Evolutionary conservation across 768 basidiomycete species (phyloP).

Genomic region (Mycena filopes): DNA sequence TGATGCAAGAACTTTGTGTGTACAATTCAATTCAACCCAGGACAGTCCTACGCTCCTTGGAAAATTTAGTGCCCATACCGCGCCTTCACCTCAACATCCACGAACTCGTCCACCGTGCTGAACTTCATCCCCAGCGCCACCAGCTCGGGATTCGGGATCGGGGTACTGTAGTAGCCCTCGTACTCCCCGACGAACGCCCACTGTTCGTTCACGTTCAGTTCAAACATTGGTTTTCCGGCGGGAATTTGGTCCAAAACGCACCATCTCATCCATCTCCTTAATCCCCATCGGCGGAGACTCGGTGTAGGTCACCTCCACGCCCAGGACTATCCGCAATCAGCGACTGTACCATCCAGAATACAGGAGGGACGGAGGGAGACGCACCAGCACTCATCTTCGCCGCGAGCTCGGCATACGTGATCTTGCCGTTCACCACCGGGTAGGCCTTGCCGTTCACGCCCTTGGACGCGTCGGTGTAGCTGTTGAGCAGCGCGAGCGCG

Average conservation of each 20-base stretch:
- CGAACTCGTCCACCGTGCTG: slow-evolving; percentile 5
- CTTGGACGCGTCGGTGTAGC: not conserved
- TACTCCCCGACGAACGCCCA: not conserved
- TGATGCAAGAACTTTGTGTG: no score
- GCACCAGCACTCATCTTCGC: not conserved
- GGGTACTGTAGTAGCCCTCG: not conserved
- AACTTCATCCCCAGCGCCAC: not conserved
- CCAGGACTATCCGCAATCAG: not conserved
- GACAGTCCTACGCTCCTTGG: no score
- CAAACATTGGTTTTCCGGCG: no score
- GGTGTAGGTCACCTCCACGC: not conserved
- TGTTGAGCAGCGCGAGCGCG: slow-evolving; percentile 5
- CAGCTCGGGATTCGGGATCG: slow-evolving; percentile 3
- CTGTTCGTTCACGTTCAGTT: not conserved
- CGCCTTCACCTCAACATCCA: not conserved
- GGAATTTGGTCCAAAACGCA: not conserved
- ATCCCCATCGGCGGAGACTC: not conserved
- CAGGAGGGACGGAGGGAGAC: not conserved
- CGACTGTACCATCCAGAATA: not conserved
- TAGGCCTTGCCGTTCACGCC: not conserved
- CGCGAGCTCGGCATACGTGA: slow-evolving; percentile 1
- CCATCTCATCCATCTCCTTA: not conserved
- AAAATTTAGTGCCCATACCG: not conserved
- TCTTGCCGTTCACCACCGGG: slow-evolving; percentile 1
- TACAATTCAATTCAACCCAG: no score